Percentiles rank a stretch among this genome's conserved stretches.
phyloP scores from a whole-genome alignment of 1,139 yeast genomes.

The Diutina mesorugosa region DNA sequence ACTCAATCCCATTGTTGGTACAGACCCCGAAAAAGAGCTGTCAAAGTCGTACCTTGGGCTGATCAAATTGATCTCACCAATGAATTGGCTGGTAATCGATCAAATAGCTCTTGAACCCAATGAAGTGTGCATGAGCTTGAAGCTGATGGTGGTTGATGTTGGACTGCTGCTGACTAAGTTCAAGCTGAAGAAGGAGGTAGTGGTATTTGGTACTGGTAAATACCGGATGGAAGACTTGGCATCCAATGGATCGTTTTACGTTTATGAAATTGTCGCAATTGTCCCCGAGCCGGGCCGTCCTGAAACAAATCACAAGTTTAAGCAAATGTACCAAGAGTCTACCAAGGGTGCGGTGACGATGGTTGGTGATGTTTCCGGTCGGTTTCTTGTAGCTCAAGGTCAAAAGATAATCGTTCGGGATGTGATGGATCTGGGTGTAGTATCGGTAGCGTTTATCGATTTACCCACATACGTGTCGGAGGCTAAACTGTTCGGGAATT shows the following conservation, averaged over 20 bases:
- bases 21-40: conserved; percentile 31
- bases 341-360: conserved; percentile 80
- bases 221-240: conserved; percentile 75
- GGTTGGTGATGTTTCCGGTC: conserved; percentile 70
- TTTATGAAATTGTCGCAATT: conserved; percentile 68
- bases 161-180: conserved; percentile 35
- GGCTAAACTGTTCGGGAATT: conserved; percentile 71
- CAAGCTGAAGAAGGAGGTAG: conserved; percentile 49
- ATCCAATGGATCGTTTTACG: conserved; percentile 66
- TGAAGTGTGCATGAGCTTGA: conserved; percentile 51
- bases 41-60: conserved; percentile 48
- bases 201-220: conserved; percentile 70
- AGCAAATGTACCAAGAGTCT: conserved; percentile 62
- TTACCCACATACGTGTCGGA: conserved; percentile 70
- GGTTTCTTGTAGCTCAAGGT: conserved; percentile 79
- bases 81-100: conserved; percentile 69
- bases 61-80: conserved; percentile 58
- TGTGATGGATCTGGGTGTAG: conserved; percentile 60
- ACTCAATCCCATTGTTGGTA: conserved; percentile 50
- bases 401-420: conserved; percentile 76
- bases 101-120: conserved; percentile 50
- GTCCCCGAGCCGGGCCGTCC: conserved; percentile 88
- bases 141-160: conserved; percentile 45
- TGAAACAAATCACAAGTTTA: conserved; percentile 69
- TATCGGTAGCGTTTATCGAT: conserved; percentile 90